These are phyloP conservation scores for Cornus florida DNA, from an alignment of 148 eudicot species.

Conservation along the genomic window DNA sequence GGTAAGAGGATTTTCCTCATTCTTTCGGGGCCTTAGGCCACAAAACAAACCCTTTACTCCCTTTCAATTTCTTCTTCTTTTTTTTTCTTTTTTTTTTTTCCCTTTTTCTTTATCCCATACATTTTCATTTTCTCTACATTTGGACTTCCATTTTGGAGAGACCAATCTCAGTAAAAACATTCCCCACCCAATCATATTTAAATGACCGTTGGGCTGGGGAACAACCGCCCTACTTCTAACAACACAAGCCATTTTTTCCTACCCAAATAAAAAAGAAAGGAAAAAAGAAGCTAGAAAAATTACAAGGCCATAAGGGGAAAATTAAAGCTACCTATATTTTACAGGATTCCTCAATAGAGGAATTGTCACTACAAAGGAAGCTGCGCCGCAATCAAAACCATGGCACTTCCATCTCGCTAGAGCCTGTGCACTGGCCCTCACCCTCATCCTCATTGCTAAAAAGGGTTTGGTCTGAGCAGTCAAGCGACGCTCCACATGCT, in stretches of 20 bases:
- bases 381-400: constrained; percentile 56
- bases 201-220: constrained; percentile 23
- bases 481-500: constrained; percentile 93
- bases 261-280: constrained; percentile 11
- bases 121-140: constrained; percentile 41
- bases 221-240: constrained; percentile 37
- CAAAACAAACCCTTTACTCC: not conserved
- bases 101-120: constrained; percentile 11
- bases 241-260: constrained; percentile 43
- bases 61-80: not conserved
- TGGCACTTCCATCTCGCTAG: constrained; percentile 56
- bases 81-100: not conserved
- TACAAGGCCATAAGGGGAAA: constrained; percentile 21
- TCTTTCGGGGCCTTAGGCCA: constrained; percentile 25
- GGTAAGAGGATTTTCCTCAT: not conserved
- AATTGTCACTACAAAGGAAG: constrained; percentile 24
- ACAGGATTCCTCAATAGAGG: constrained; percentile 40
- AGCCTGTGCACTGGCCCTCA: constrained; percentile 83
- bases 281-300: constrained; percentile 23
- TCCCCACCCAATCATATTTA: constrained; percentile 28
- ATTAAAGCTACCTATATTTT: constrained; percentile 48
- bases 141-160: constrained; percentile 55
- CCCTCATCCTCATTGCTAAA: constrained; percentile 73
- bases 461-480: constrained; percentile 96
- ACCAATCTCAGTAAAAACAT: constrained; percentile 26